Evolutionary conservation across 495 filamentous ascomycete genomes (phyloP).

Genomic region (Penicillium cinerascens): DNA sequence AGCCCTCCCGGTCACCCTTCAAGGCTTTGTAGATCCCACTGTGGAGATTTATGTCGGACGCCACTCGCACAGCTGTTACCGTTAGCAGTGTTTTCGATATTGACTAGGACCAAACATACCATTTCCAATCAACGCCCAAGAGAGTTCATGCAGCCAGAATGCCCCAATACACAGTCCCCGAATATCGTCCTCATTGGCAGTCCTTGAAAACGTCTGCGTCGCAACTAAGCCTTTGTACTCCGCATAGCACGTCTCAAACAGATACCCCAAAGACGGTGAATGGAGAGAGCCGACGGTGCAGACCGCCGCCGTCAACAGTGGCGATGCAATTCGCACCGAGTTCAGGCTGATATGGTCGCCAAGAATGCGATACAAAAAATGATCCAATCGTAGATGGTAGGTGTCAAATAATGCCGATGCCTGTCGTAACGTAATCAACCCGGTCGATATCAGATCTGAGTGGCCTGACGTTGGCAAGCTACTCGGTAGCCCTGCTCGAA

Average conservation of each 20-base stretch:
- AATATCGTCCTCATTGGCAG: slow-evolving; percentile 26
- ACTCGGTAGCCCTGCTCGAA: slow-evolving; percentile 10
- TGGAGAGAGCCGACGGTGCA: slow-evolving; percentile 35
- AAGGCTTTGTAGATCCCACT: slow-evolving; percentile 28
- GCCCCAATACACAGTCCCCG: slow-evolving; percentile 34
- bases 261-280: slow-evolving; percentile 20
- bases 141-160: slow-evolving; percentile 36
- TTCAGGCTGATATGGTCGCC: slow-evolving; percentile 27
- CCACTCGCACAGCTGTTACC: slow-evolving; percentile 27
- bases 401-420: slow-evolving; percentile 25
- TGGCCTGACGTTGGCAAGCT: slow-evolving; percentile 7
- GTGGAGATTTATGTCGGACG: slow-evolving; percentile 31
- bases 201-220: slow-evolving; percentile 18
- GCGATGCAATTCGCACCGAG: slow-evolving; percentile 21
- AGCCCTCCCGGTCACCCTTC: slow-evolving; percentile 25
- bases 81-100: slow-evolving; percentile 6
- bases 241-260: slow-evolving; percentile 27
- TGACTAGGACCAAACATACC: slow-evolving; percentile 8
- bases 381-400: slow-evolving; percentile 33
- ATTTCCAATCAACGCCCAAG: slow-evolving; percentile 28
- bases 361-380: slow-evolving; percentile 35
- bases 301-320: slow-evolving; percentile 29
- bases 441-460: slow-evolving; percentile 20
- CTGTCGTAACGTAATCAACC: slow-evolving; percentile 18
- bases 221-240: slow-evolving; percentile 25